These are phyloP conservation scores for Pilasporangium apinafurcum DNA, from an alignment of 352 stramenopile species.

Conservation along the genomic window DNA sequence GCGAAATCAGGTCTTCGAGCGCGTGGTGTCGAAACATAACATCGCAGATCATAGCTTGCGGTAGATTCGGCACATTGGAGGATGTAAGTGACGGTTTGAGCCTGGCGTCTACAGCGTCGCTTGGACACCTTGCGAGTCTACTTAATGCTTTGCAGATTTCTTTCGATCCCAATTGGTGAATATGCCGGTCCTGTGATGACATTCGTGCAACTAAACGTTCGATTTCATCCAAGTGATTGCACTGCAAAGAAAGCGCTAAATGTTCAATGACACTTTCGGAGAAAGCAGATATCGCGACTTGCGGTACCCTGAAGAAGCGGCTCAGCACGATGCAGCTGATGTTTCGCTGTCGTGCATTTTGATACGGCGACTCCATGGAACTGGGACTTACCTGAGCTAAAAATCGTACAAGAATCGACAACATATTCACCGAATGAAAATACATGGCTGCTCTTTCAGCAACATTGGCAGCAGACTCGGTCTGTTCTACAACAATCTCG, in stretches of 20 bases:
- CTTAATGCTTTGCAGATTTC: slow-evolving; percentile 59
- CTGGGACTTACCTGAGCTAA: slow-evolving; percentile 45
- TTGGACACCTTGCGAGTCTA: slow-evolving; percentile 40
- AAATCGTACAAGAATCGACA: slow-evolving; percentile 43
- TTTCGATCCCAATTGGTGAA: slow-evolving; percentile 43
- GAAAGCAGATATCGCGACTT: slow-evolving; percentile 34
- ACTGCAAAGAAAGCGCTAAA: slow-evolving; percentile 66
- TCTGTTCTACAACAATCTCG: slow-evolving; percentile 27
- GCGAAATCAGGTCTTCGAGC: slow-evolving; percentile 57
- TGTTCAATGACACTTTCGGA: slow-evolving; percentile 56
- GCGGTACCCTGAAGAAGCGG: slow-evolving; percentile 32
- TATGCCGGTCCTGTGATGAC: slow-evolving; percentile 18
- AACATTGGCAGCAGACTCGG: neutral
- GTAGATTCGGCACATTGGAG: slow-evolving; percentile 31
- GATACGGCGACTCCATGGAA: slow-evolving; percentile 40
- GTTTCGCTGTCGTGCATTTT: slow-evolving; percentile 47
- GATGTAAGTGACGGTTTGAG: slow-evolving; percentile 45
- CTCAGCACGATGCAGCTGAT: slow-evolving; percentile 69
- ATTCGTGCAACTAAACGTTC: slow-evolving; percentile 27
- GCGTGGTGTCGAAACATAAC: slow-evolving; percentile 55
- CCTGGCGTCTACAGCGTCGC: slow-evolving; percentile 18
- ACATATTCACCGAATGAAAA: slow-evolving; percentile 27
- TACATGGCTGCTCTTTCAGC: slow-evolving; percentile 26
- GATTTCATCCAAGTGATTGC: slow-evolving; percentile 58
- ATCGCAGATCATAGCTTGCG: slow-evolving; percentile 59